These are phyloP conservation scores for Colletotrichum destructivum DNA, from an alignment of 2,329 filamentous ascomycete genomes.

Conservation along the genomic window DNA sequence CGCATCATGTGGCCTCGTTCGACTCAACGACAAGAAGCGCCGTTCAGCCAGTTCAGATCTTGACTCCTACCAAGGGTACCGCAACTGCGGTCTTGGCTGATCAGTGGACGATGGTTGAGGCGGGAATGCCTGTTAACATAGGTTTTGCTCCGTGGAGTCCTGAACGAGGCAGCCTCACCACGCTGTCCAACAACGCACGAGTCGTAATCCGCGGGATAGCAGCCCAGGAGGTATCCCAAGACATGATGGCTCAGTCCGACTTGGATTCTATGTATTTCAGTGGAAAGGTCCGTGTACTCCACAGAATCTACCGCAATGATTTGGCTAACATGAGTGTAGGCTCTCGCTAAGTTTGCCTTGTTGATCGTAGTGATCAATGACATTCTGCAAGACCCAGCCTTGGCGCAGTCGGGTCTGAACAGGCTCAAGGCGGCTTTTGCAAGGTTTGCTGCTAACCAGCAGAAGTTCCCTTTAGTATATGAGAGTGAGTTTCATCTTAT, in stretches of 20 bases:
- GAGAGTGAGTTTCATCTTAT: constrained; percentile 63
- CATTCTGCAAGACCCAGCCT: constrained; percentile 70
- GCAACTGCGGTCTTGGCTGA: constrained; percentile 81
- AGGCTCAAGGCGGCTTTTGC: constrained; percentile 78
- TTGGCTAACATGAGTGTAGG: constrained; percentile 55
- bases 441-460: constrained; percentile 76
- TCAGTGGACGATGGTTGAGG: constrained; percentile 84
- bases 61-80: constrained; percentile 88
- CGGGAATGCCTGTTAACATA: constrained; percentile 79
- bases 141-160: constrained; percentile 85
- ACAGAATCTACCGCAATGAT: rapidly evolving
- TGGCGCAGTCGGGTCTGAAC: constrained; percentile 71
- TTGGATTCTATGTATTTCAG: constrained; percentile 93
- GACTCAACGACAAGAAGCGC: constrained; percentile 68
- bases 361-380: constrained; percentile 77
- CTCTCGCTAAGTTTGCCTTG: constrained; percentile 82
- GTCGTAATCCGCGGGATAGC: constrained; percentile 74
- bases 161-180: constrained; percentile 59
- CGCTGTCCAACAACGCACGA: constrained; percentile 69
- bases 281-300: constrained; percentile 75
- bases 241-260: constrained; percentile 81
- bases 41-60: constrained; percentile 72
- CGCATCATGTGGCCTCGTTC: constrained; percentile 88
- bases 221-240: constrained; percentile 80
- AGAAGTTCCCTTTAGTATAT: constrained; percentile 76